Evolutionary conservation across 805 yeast genomes (phyloP), one percentile per base, ranked within the genome.

Genomic region (Lipomyces lipofer): DNA sequence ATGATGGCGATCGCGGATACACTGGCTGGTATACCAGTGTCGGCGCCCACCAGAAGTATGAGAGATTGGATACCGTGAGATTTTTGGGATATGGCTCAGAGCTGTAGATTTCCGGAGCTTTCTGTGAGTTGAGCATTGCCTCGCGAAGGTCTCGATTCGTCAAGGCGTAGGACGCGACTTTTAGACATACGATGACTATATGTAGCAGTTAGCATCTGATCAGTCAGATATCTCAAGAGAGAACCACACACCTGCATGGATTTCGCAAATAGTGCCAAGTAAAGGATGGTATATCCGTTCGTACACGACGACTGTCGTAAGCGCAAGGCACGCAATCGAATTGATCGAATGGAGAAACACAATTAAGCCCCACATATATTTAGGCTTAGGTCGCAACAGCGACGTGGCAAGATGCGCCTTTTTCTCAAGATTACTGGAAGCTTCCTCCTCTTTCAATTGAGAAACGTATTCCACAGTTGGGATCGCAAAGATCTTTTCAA

Each of bases 1-100:
- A 64, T 13, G 62, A 51, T 1, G 64, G 58, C 7, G 71, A 64
- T 17, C 71, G 64, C 4, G 80, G 80, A 59, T 76, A 76, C 7
- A 70, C 75, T 1, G 80, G 80, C 63, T 76, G 80, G 60, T 76
- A 76, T 8, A 76, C 72, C 47, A 76, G 67, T 3, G 80, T 76
- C 1, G 80, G 80, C 0, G 78, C 76, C 64, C 70, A 68, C 75
- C 77, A 71, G 63, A 71, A 77, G 59, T 72, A 71, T 9, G 69
- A 60, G 19, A 73, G 52, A 50, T 73, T 73, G 7, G 52, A 13
- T 13, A 73, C 42, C 0, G 75, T 68, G 43, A 76, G 64, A 59
- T 75, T 77, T 8, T 53, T 40, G 3, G 80, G 80, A 60, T 76
- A 76, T 22, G 68, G 66, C 21, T 63, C 64, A 1, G 61, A 42